Conservation (phyloP, 768 basidiomycete genomes). For the Mycena crocata region DNA sequence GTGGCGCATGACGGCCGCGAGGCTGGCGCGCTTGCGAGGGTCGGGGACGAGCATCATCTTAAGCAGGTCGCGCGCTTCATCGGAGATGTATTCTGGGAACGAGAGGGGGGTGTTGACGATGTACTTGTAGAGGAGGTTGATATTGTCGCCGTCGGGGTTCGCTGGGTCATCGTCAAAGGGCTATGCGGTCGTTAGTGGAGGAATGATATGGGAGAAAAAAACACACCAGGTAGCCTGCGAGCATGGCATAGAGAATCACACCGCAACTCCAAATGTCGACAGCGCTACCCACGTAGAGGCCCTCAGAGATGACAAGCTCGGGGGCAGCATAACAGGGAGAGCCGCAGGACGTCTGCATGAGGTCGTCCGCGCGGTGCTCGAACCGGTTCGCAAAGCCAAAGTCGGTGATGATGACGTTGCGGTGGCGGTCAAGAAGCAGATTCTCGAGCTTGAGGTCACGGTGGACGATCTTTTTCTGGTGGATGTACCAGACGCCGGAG, state of each 20-base stretch:
- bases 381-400: constrained; percentile 99
- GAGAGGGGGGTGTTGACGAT: constrained; percentile 97
- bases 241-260: constrained; percentile 96
- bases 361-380: constrained; percentile 90
- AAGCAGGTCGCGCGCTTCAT: constrained; percentile 85
- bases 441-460: constrained; percentile 99
- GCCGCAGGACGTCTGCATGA: constrained; percentile 99
- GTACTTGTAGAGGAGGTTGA: constrained; percentile 98
- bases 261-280: constrained; percentile 99
- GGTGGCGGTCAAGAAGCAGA: constrained; percentile 93
- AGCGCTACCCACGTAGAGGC: constrained; percentile 95
- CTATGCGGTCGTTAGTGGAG: no score
- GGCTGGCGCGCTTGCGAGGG: constrained; percentile 80
- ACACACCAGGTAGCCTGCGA: constrained; percentile 96
- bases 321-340: constrained; percentile 99
- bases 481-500: constrained; percentile 88
- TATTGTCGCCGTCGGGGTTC: constrained; percentile 99
- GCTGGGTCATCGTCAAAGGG: constrained; percentile 99
- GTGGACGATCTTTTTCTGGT: constrained; percentile 99
- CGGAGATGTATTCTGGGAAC: constrained; percentile 95
- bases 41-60: constrained; percentile 96
- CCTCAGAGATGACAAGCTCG: constrained; percentile 97
- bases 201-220: no score
- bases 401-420: constrained; percentile 99
- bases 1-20: constrained; percentile 86